Percentiles rank a stretch among this genome's conserved stretches.
phyloP scores from a whole-genome alignment of 352 stramenopile species.

The Pythium phragmitis region DNA sequence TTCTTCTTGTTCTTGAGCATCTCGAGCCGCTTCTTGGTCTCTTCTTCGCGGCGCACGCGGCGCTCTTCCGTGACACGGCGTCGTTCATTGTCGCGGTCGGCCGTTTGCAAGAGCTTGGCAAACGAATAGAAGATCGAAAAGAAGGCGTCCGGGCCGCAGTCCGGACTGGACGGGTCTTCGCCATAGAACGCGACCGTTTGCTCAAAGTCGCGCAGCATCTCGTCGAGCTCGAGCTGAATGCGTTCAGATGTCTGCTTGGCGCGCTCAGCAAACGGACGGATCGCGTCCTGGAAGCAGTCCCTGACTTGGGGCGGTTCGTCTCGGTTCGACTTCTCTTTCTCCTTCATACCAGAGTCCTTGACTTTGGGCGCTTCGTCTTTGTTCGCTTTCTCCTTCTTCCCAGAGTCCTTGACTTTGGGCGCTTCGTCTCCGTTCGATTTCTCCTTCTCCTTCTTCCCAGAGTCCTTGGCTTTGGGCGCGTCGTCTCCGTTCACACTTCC shows the following conservation, averaged over 20 bases:
- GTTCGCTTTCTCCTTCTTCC: background rate
- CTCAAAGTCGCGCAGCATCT: constrained; percentile 65
- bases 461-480: background rate
- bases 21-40: constrained; percentile 79
- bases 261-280: constrained; percentile 71
- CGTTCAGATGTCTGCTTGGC: constrained; percentile 61
- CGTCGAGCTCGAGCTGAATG: constrained; percentile 52
- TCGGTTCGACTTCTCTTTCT: background rate
- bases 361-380: constrained; percentile 25
- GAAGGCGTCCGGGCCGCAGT: constrained; percentile 72
- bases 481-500: no score
- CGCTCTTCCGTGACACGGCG: constrained; percentile 82
- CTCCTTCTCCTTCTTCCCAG: background rate
- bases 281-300: constrained; percentile 75
- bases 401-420: constrained; percentile 35
- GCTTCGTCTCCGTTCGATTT: constrained; percentile 19
- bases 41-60: constrained; percentile 67
- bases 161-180: constrained; percentile 68
- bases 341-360: constrained; percentile 30
- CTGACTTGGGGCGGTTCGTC: constrained; percentile 28
- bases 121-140: constrained; percentile 89
- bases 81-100: constrained; percentile 81
- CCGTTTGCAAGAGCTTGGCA: constrained; percentile 75
- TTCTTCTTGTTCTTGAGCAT: constrained; percentile 83
- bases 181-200: constrained; percentile 71